Base-by-base conservation (phyloP, 495 filamentous ascomycete species). In the Penicillium samsonianum region DNA sequence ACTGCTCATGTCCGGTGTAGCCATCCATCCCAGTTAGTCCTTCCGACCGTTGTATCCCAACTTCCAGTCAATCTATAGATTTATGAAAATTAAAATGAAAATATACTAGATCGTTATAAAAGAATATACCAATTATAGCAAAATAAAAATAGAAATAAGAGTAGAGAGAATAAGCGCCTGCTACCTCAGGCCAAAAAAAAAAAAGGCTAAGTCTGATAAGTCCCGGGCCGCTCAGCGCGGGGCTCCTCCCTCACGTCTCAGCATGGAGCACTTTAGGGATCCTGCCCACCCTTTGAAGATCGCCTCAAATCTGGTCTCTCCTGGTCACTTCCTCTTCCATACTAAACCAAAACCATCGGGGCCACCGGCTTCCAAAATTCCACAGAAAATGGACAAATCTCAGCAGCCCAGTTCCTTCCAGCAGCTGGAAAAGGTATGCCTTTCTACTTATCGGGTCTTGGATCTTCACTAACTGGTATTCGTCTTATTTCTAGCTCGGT, bases 391-490 rank as follows among this genome's bases (percentile, higher is more conserved):
- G 91, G 91, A 95, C 74, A 89, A 89, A 63, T 88, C 90, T 71
- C 84, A 91, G 64, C 89, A 94, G 65, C 91, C 91, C 47, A 95
- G 89, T 76, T 96, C 91, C 48, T 98, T 98, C 78, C 92, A 96
- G 84, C 93, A 98, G 85, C 85, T 98, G 73, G 93, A 98, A 76
- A 98, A 95, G 79, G 80, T 82, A 64, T 52, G 57, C 10, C 51
- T 12, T 37, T 52, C 53, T 50, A 45, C 35, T 6, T 33, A 14
- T 10, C 41, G 22, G 20, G 41, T 26, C 37, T 33, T n/a, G 37
- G 20, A 23, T 41, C 35, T 50, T 58, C 53, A 62, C 66, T 67
- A 51, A 70, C 56, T 23, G 16, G 43, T 16, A n/a, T 20, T 25
- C 30, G 48, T 49, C 33, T 55, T 16, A 9, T 56, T 11, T 60